A percentile compares a stretch with the other conserved stretches of the same genome.
phyloP scores from a whole-genome alignment of 2,329 filamentous ascomycete genomes.

The Balansia obtecta region DNA sequence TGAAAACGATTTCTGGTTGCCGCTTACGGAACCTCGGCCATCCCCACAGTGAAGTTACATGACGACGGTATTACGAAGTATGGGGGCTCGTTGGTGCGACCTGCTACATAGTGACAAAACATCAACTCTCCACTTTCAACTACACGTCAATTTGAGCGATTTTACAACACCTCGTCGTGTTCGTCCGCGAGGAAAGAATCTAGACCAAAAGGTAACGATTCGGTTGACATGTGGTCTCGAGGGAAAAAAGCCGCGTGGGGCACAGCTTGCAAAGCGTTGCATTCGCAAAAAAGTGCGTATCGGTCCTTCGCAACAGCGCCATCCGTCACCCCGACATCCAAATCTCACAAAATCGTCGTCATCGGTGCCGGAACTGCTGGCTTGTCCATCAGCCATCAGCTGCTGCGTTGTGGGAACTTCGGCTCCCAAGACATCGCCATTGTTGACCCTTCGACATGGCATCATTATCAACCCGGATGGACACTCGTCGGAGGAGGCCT shows the following conservation, averaged over 20 bases:
- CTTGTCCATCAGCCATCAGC: conserved; percentile 52
- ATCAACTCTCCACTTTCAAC: too few relatives aligned
- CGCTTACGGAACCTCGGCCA: too few relatives aligned
- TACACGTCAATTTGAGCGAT: too few relatives aligned
- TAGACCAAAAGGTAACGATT: too few relatives aligned
- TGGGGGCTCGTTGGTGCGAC: too few relatives aligned
- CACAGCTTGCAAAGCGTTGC: background rate
- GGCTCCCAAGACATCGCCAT: conserved; percentile 47
- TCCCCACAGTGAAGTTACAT: too few relatives aligned
- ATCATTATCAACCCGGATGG: conserved; percentile 60
- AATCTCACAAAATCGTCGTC: conserved; percentile 51
- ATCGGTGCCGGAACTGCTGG: conserved; percentile 57
- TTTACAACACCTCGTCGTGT: too few relatives aligned
- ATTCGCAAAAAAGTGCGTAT: too few relatives aligned
- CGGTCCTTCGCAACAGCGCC: conserved; percentile 11
- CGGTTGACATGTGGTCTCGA: background rate
- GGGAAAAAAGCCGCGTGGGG: background rate
- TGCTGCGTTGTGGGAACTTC: conserved; percentile 47
- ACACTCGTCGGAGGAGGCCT: conserved; percentile 55
- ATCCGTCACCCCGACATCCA: conserved; percentile 19
- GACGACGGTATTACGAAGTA: too few relatives aligned
- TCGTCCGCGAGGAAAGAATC: too few relatives aligned
- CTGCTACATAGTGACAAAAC: too few relatives aligned
- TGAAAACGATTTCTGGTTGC: too few relatives aligned
- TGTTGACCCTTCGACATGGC: conserved; percentile 48